Base-by-base conservation (phyloP, 106 monocot species). In the Acorus gramineus region DNA sequence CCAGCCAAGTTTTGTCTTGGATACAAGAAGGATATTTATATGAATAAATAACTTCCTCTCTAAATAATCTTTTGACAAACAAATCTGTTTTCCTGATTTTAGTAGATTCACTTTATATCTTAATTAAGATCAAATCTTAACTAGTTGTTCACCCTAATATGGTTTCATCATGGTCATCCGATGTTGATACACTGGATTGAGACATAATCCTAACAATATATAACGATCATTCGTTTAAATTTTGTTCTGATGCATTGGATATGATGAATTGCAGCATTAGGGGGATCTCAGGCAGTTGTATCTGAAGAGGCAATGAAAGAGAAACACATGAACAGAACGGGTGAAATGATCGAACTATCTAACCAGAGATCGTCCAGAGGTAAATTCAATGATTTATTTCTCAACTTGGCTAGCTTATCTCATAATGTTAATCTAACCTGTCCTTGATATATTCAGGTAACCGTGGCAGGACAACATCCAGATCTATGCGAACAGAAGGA, bases 301-400 rank as follows among this genome's bases (percentile, higher is more conserved):
- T 73, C 79, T 42, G 73, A 79, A 74, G 69, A 73, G 10, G 53
- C 10, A 3, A 45, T 73, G 52, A 68, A 63, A 49, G 78, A 78
- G 53, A 73, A 68, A 9, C 62, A 69, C 5, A 52, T 42, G 13
- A 78, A 66, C 50, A 48, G 61, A 56, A 67, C 72, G 7, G 67
- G 67, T 62, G 71, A 67, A 49, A 50, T 13, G 3, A 5, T 55
- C 5, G 71, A 78, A 67, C 12, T 12, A 52, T 56, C 57, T 28
- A 72, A 8, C 61, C 9, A 66, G 4, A 53, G 68, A 11, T 12
- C 57, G 52, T 56, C 58, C 64, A 52, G 14, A 45, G 44, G 66
- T 74, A 66, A 60, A 9, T 52, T 4, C 5, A 53, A 44, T 9
- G 5, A 42, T 14, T 55, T 28, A 28, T 28, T 28, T 28, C 28